Evolutionary conservation across 352 stramenopile genomes (phyloP), one percentile per base, ranked within the genome.

Genomic region (Elongisporangium prolatum): DNA sequence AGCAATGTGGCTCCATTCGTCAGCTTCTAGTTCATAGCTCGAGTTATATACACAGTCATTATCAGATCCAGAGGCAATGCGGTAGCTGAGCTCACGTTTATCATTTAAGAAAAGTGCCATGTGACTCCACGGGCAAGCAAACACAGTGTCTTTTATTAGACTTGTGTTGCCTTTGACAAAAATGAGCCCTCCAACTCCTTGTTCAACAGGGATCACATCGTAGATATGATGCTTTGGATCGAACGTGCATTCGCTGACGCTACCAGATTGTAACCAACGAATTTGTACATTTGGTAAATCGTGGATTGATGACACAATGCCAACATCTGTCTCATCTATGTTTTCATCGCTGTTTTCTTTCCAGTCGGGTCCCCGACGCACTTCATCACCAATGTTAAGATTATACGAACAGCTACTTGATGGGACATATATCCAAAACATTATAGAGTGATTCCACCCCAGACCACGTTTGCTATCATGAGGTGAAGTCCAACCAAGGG

Each of bases 361-460:
- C 75, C 77, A 89, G 7, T 73, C 66, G 4, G 82, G 82, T 0
- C 84, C 82, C 40, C 68, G 67, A 28, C 67, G 71, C n/a, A 93
- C 82, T 68, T 79, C 64, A 56, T 92, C 78, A 5, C 78, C 80
- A 49, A 86, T 44, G 51, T 90, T 89, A 3, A 91, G 68, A 24
- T 77, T 75, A 52, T 89, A 90, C 3, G 80, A 59, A 9, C 57
- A 59, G 1, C 58, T 59, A 21, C 67, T 73, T 9, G 67, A 67
- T 20, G 77, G 60, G 8, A 83, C 72, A 38, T 82, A 89, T 24
- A 91, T 49, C 84, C 84, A 93, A 0, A 91, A 64, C 77, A 88
- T 81, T 21, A 93, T 86, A 2, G 84, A 81, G 61, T 93, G 79
- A 48, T 91, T 88, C 77, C 82, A 91, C 21, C 59, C 59, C 14